Evolutionary conservation across 83 land plant species (phyloP), one percentile per base, ranked within the genome.

Genomic region (Diphasiastrum complanatum): DNA sequence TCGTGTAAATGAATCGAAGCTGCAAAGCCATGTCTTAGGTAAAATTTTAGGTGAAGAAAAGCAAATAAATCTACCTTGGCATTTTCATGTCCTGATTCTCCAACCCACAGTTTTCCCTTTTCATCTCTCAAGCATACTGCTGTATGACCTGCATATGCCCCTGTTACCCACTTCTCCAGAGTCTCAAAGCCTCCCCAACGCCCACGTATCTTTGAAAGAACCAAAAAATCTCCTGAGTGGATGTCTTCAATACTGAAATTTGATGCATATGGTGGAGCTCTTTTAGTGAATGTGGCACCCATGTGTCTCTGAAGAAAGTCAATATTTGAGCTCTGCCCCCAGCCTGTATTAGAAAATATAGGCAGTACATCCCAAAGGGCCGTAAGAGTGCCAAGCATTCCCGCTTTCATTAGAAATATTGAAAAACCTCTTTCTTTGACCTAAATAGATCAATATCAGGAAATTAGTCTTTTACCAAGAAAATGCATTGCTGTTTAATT

Each of bases 121-220:
- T 81, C 86, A 78, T 93, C 99, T 64, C 85, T 86, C 57, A 89
- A 68, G 63, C 91, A 85, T 46, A 89, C 96, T 10, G 96, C 96
- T 28, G 92, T 93, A 41, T 93, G 96, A 4, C 99, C 99, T 57
- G 96, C 89, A 76, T 83, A 89, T 29, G 99, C 92, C 49, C 99
- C 99, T 22, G 99, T 89, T 35, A 95, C 99, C 99, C 99, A 95
- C 67, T 95, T 95, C 52, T 95, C 99, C 24, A 95, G 71, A 20
- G 97, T 88, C 69, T 95, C 97, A 80, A 95, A 95, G 10, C 87
- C 97, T 60, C 99, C 99, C 97, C 99, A 95, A 23, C 92, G 84
- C 20, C 99, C 99, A 54, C 97, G 85, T 45, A 93, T 89, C 69
- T 95, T 95, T 60, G 99, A 95, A 4, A 95, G 68, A 2, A 92